These are phyloP conservation scores for Xylona heveae DNA, from an alignment of 495 filamentous ascomycete species.

Conservation along the genomic window DNA sequence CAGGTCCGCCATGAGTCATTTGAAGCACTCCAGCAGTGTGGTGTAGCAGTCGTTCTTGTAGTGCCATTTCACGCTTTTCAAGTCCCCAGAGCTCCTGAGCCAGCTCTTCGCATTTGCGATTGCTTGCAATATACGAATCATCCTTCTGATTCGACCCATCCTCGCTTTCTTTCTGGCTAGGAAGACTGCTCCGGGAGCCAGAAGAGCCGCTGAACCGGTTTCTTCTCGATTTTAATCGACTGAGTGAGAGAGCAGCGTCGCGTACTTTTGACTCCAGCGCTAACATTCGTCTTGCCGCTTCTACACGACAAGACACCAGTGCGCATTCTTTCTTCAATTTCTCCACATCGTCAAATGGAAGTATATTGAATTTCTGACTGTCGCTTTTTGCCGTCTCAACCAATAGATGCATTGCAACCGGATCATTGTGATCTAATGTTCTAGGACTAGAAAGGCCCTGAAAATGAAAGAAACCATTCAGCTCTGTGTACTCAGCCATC, in stretches of 20 bases:
- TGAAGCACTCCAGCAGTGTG: constrained; percentile 86
- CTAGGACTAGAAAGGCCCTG: no score
- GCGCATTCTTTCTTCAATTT: constrained; percentile 67
- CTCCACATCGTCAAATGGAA: constrained; percentile 82
- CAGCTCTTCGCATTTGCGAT: constrained; percentile 68
- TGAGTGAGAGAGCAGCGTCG: constrained; percentile 76
- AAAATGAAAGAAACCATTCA: no score
- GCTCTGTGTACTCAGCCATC: no score
- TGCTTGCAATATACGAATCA: constrained; percentile 50
- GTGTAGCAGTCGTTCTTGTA: constrained; percentile 53
- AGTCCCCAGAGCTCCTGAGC: constrained; percentile 56
- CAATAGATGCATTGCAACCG: constrained; percentile 58
- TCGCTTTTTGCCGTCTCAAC: constrained; percentile 86
- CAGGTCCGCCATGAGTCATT: constrained; percentile 51
- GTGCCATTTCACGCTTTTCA: constrained; percentile 47
- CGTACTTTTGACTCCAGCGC: constrained; percentile 84
- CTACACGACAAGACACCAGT: constrained; percentile 48
- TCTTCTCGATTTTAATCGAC: constrained; percentile 45
- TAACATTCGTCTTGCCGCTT: constrained; percentile 57
- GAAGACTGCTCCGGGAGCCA: constrained; percentile 12
- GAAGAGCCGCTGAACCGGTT: constrained; percentile 32
- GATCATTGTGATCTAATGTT: no score
- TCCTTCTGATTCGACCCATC: constrained; percentile 34
- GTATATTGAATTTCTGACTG: constrained; percentile 59
- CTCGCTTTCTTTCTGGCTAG: constrained; percentile 11